Evolutionary conservation across 306 rosid genomes (phyloP).

Genomic region (Alnus glutinosa): DNA sequence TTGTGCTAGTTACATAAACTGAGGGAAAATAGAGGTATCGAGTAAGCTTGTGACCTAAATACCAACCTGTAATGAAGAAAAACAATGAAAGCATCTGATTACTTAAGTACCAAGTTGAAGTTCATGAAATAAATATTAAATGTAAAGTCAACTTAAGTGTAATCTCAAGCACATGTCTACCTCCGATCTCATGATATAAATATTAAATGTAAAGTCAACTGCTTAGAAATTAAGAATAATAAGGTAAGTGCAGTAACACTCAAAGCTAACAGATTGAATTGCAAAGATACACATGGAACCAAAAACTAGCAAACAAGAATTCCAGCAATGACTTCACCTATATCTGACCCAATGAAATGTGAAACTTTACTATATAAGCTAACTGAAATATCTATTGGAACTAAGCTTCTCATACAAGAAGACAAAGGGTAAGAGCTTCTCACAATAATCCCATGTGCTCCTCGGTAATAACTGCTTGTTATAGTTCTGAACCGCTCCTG

Average conservation of each 20-base stretch:
- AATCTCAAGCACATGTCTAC: too few species aligned
- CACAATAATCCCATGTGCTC: conserved; percentile 98
- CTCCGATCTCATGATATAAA: too few species aligned
- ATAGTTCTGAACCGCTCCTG: conserved; percentile 99
- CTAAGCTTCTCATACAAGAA: not conserved
- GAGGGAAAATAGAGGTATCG: too few species aligned
- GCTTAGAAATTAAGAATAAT: not conserved
- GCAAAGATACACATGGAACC: not conserved
- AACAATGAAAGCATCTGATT: too few species aligned
- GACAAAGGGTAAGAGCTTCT: conserved; percentile 25
- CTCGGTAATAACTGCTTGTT: conserved; percentile 97
- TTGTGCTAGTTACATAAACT: too few species aligned
- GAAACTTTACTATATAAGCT: not conserved
- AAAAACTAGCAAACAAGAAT: not conserved
- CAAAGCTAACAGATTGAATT: not conserved
- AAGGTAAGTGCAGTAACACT: not conserved
- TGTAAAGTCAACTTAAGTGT: too few species aligned
- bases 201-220: too few species aligned
- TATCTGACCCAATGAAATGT: not conserved
- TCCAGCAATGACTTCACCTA: not conserved
- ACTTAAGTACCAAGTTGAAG: too few species aligned
- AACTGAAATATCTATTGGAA: not conserved
- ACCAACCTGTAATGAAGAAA: too few species aligned
- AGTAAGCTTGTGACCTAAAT: too few species aligned
- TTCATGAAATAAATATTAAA: too few species aligned